Percentiles rank a stretch among this genome's conserved stretches.
Evolutionary conservation across 2,329 filamentous ascomycete genomes (phyloP).

Genomic region (Stagonosporopsis tanaceti): DNA sequence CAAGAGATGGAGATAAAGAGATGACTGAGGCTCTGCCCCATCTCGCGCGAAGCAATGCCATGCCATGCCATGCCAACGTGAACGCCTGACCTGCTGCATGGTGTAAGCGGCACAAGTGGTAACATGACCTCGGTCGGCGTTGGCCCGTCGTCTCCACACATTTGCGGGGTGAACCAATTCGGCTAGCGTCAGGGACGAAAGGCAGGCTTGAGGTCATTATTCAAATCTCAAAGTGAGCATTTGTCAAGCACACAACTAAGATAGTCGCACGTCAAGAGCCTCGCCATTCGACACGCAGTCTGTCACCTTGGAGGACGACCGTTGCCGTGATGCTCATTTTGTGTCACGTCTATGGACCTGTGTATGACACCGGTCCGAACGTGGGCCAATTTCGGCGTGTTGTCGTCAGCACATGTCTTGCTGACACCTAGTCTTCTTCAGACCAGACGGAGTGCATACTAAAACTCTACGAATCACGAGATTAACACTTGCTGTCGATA

Average conservation of each 20-base stretch:
- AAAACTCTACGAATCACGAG: not conserved
- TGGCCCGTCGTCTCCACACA: conserved; percentile 15
- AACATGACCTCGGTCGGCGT: conserved; percentile 17
- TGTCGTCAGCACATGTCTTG: not conserved
- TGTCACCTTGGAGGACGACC: not conserved
- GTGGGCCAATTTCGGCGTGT: conserved; percentile 3
- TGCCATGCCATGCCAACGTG: conserved; percentile 12
- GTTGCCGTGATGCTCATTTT: not conserved
- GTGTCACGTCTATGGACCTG: not conserved
- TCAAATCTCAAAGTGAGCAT: too few species aligned
- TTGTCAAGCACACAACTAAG: not conserved
- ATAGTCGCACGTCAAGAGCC: not conserved
- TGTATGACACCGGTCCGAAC: conserved; percentile 3
- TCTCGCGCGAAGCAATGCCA: conserved; percentile 9
- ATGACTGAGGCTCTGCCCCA: conserved; percentile 2
- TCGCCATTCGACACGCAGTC: not conserved
- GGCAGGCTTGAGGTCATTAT: not conserved
- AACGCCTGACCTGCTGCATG: conserved; percentile 10
- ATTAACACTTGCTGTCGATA: not conserved
- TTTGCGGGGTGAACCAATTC: conserved; percentile 2
- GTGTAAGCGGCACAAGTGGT: conserved; percentile 5
- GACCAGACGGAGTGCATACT: not conserved
- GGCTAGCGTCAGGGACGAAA: conserved; percentile 1
- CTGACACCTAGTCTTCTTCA: not conserved
- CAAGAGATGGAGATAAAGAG: not conserved